phyloP scores from a whole-genome alignment of 2,329 filamentous ascomycete genomes.

The Nannizzia gypsea region DNA sequence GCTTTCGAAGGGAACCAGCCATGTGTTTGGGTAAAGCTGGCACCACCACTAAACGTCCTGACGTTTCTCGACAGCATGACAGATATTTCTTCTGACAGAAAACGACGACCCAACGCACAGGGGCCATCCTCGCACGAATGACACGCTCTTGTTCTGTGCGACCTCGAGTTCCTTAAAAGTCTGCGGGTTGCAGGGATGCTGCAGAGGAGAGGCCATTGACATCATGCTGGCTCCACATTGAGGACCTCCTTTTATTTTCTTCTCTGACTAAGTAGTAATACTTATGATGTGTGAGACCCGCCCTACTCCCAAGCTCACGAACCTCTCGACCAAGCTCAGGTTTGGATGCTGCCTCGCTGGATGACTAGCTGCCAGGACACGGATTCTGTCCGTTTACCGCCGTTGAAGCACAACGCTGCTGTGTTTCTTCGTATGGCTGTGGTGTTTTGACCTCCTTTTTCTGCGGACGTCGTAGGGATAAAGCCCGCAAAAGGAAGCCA shows the following conservation, averaged over 20 bases:
- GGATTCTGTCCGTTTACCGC: no score
- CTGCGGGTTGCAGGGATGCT: neutral
- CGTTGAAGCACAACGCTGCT: neutral
- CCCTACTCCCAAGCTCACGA: neutral
- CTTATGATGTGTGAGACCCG: neutral
- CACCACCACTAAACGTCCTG: no score
- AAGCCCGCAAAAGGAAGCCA: neutral
- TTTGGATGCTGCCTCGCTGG: neutral
- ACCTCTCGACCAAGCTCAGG: neutral
- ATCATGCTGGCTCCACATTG: neutral
- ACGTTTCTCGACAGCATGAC: no score
- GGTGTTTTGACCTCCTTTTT: neutral
- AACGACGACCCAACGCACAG: neutral
- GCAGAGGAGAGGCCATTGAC: neutral
- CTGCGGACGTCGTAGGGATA: neutral
- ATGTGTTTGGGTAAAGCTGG: neutral
- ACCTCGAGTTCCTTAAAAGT: neutral
- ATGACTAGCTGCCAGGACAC: neutral
- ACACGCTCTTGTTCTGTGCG: neutral
- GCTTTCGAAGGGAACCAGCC: neutral
- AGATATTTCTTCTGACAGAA: neutral
- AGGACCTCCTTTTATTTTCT: neutral
- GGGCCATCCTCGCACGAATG: neutral
- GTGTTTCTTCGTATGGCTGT: neutral
- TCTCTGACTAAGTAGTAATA: no score